Percentiles rank a stretch among this genome's conserved stretches.
phyloP scores from a whole-genome alignment of 2,329 filamentous ascomycete species.

The Rachicladosporium sp. region DNA sequence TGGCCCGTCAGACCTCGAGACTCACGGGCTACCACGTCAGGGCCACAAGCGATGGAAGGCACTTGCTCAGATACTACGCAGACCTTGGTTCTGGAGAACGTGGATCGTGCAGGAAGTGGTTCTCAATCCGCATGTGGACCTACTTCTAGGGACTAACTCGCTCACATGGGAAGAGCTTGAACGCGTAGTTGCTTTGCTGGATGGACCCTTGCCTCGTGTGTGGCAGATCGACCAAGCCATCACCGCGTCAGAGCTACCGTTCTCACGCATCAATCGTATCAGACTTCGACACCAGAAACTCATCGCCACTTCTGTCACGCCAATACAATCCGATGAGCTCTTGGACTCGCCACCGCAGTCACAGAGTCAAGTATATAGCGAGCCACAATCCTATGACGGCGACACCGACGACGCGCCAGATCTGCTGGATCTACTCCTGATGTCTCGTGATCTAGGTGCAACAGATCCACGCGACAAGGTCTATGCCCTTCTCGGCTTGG shows the following conservation, averaged over 20 bases:
- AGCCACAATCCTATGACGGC: too few species aligned
- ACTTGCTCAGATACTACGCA: conserved; percentile 14
- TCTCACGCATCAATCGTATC: conserved; percentile 20
- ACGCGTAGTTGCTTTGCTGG: conserved; percentile 13
- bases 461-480: conserved; percentile 20
- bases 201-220: conserved; percentile 12
- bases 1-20: conserved; percentile 10
- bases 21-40: conserved; percentile 15
- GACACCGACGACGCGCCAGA: conserved; percentile 11
- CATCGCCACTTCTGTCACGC: too few species aligned
- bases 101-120: conserved; percentile 23
- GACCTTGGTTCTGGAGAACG: conserved; percentile 20
- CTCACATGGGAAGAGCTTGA: conserved; percentile 20
- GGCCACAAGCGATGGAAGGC: conserved; percentile 17
- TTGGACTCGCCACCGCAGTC: too few species aligned
- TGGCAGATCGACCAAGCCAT: conserved; percentile 18
- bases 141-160: conserved; percentile 14
- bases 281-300: conserved; percentile 11
- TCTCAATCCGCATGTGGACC: conserved; percentile 17
- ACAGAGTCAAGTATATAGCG: too few species aligned
- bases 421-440: conserved; percentile 18
- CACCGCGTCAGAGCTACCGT: conserved; percentile 17
- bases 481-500: conserved; percentile 18
- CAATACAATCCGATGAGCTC: too few species aligned
- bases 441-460: conserved; percentile 18